A percentile compares a stretch with the other conserved stretches of the same genome.
Conservation (phyloP, 2,329 filamentous ascomycete genomes). For the Emergomyces pasteurianus region DNA sequence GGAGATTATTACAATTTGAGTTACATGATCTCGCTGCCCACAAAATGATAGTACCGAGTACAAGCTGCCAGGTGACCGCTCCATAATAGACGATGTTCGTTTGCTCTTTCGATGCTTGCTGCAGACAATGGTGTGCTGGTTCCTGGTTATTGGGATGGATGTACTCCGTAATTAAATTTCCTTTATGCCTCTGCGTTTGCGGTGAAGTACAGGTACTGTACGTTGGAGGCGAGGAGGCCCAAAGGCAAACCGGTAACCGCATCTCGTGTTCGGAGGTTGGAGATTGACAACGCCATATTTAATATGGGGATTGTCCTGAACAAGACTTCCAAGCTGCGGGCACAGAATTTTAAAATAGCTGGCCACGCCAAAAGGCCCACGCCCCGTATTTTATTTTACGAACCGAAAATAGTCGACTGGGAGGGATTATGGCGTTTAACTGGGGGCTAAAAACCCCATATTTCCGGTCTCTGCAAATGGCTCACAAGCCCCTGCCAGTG, state of each 20-base stretch:
- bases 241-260: neutral
- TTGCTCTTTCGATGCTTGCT: neutral
- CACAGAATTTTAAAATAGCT: neutral
- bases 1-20: neutral
- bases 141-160: neutral
- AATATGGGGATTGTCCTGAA: neutral
- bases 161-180: neutral
- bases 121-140: neutral
- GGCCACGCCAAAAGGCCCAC: neutral
- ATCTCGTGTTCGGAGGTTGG: neutral
- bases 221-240: neutral
- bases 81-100: neutral
- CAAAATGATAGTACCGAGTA: neutral
- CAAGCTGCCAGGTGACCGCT: neutral
- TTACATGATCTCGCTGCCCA: neutral
- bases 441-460: slow-evolving; percentile 1
- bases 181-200: neutral
- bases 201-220: neutral
- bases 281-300: neutral
- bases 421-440: slow-evolving; percentile 1
- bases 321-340: neutral
- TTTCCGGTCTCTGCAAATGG: neutral
- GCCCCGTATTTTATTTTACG: neutral
- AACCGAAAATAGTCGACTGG: neutral
- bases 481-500: neutral